Percentiles rank a stretch among this genome's conserved stretches.
Conservation (phyloP, 306 rosid species). For the Dalbergia oliveri region DNA sequence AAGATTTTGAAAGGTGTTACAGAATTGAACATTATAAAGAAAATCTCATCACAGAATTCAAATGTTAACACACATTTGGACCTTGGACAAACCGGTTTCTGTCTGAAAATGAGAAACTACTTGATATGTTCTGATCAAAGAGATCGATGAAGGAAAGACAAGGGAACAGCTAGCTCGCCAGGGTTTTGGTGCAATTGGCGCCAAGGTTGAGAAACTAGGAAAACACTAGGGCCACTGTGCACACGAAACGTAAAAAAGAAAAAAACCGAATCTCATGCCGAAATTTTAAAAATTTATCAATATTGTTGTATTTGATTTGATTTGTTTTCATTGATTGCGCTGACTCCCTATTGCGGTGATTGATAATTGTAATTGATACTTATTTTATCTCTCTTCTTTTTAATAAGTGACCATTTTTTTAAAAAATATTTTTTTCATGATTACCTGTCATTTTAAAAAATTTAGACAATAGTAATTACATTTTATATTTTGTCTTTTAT, state of each 20-base stretch:
- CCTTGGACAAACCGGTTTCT: not conserved
- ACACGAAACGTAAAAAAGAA: not conserved
- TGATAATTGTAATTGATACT: no score
- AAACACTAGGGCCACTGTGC: not conserved
- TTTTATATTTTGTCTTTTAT: no score
- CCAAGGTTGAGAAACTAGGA: not conserved
- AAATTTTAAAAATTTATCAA: not conserved
- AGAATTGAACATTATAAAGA: not conserved
- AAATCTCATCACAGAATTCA: not conserved
- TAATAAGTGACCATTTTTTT: no score
- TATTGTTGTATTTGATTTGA: not conserved
- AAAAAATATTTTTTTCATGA: no score
- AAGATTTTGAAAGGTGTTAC: not conserved
- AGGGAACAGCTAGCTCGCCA: not conserved
- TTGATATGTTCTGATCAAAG: not conserved
- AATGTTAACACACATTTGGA: not conserved
- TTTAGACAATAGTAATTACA: no score
- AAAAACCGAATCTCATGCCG: not conserved
- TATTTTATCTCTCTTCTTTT: no score
- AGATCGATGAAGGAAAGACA: not conserved
- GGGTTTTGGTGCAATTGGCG: not conserved
- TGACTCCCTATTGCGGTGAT: not conserved
- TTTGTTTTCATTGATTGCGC: not conserved
- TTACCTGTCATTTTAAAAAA: no score
- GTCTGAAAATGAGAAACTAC: not conserved